Evolutionary conservation across 805 yeast species (phyloP).

Genomic region (Priceomyces carsonii): DNA sequence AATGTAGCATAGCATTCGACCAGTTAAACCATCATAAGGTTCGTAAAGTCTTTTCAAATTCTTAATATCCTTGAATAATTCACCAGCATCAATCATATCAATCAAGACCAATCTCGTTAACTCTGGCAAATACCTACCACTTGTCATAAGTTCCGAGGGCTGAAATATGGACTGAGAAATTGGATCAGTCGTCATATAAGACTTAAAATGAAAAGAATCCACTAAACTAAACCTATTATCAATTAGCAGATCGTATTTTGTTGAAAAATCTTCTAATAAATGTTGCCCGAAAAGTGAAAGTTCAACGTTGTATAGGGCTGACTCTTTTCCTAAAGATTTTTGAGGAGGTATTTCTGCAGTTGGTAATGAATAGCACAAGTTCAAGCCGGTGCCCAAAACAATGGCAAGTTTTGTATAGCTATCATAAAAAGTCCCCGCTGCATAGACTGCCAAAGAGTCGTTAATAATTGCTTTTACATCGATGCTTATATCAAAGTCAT

Average conservation of each 20-base stretch:
- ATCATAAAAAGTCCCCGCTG: constrained; percentile 50
- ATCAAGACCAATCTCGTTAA: constrained; percentile 44
- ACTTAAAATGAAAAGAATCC: constrained; percentile 16
- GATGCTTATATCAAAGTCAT: constrained; percentile 24
- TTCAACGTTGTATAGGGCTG: constrained; percentile 49
- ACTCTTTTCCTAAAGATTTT: constrained; percentile 15
- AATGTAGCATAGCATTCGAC: constrained; percentile 42
- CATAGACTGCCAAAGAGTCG: constrained; percentile 65
- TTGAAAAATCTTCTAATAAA: constrained; percentile 27
- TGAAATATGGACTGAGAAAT: constrained; percentile 40
- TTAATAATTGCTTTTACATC: constrained; percentile 52
- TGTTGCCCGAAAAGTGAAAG: constrained; percentile 54
- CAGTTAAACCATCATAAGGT: constrained; percentile 36
- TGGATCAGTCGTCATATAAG: constrained; percentile 29
- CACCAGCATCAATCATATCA: constrained; percentile 29
- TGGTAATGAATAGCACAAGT: constrained; percentile 47
- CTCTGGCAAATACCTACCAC: constrained; percentile 61
- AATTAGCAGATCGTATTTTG: constrained; percentile 40
- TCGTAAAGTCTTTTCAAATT: constrained; percentile 9
- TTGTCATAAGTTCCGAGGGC: constrained; percentile 55
- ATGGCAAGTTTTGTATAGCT: constrained; percentile 46
- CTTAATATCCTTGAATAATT: constrained; percentile 24
- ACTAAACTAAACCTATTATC: constrained; percentile 28
- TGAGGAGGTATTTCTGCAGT: constrained; percentile 17
- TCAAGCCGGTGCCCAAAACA: constrained; percentile 71